These are phyloP conservation scores for Gynostemma pentaphyllum DNA, from an alignment of 306 rosid species.

Conservation along the genomic window DNA sequence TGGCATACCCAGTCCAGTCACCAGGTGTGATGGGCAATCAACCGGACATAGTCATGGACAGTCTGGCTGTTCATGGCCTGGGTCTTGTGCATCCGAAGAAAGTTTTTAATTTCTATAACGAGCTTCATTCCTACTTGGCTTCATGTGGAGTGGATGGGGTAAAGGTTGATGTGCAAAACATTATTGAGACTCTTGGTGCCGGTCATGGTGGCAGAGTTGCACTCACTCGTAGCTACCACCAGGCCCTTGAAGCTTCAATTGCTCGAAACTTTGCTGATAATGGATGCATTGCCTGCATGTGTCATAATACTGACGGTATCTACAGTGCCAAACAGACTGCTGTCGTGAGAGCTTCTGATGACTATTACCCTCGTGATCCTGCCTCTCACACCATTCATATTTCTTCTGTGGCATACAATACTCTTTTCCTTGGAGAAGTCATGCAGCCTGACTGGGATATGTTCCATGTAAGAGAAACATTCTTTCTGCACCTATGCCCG, in stretches of 20 bases:
- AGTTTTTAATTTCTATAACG: slow-evolving; percentile 81
- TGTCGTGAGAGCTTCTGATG: slow-evolving; percentile 86
- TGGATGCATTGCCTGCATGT: slow-evolving; percentile 95
- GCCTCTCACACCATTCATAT: slow-evolving; percentile 94
- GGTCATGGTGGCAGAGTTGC: slow-evolving; percentile 94
- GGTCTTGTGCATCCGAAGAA: slow-evolving; percentile 90
- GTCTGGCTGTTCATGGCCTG: slow-evolving; percentile 77
- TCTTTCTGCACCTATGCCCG: background rate
- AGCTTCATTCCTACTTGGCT: slow-evolving; percentile 86
- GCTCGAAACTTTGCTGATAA: slow-evolving; percentile 77
- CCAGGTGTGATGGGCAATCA: slow-evolving; percentile 84
- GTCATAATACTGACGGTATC: slow-evolving; percentile 89
- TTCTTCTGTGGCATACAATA: slow-evolving; percentile 90
- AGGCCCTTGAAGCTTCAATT: slow-evolving; percentile 82
- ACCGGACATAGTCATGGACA: slow-evolving; percentile 90
- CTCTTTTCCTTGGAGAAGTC: slow-evolving; percentile 91
- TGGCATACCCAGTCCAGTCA: slow-evolving; percentile 82
- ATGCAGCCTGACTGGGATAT: slow-evolving; percentile 99
- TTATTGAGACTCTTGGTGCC: slow-evolving; percentile 85
- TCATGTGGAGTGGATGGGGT: slow-evolving; percentile 97
- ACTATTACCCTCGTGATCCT: slow-evolving; percentile 84
- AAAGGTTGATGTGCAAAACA: slow-evolving; percentile 94
- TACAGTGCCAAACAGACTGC: slow-evolving; percentile 90
- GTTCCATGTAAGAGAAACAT: slow-evolving; percentile 91
- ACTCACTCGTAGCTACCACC: slow-evolving; percentile 74